Base-by-base conservation (phyloP, 495 filamentous ascomycete genomes). In the Pyrenopolyporus hunteri region DNA sequence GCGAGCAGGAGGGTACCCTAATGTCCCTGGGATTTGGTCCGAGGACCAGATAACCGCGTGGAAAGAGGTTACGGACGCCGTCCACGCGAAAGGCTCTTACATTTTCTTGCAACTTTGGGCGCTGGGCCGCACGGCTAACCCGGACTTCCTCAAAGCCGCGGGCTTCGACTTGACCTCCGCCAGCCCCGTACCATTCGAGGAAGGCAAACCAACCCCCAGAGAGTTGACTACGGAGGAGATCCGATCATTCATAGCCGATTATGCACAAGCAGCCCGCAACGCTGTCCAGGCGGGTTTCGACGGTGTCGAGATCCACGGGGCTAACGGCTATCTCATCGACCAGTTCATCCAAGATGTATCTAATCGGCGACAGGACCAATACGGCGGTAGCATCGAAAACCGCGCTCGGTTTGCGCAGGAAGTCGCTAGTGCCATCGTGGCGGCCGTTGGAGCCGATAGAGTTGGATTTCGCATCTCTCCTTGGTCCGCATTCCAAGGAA, bases 311-410 rank as follows among this genome's bases (percentile, higher is more conserved):
- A 78, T 89, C 51, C 87, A 90, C 67, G 83, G 75, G 13, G 87
- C 86, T 0, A 90, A 92, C 60, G 89, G 89, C 3, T 91, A 89
- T 63, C 71, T 92, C 40, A 71, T 89, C 47, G 87, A 91, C 63
- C 89, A 92, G 65, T 92, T 92, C 69, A 76, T 74, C 8, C 86
- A 87, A 59, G 83, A 86, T 53, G 71, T 63, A 4, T 73, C 68
- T 57, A 92, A 92, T 72, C 63, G 77, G 58, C 82, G 89, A 1
- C 82, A 77, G 1, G 89, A 92, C 68, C 36, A 59, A 6, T 92
- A 82, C 70, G 89, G 89, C 13, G 88, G 89, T 9, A 84, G 78
- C 52, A 70, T 89, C 22, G 86, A 88, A 74, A 87, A 88, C 55
- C 79, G 89, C 10, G 75, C 82, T 2, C 82, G 83, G 14, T 88